Percentiles rank a stretch among this genome's conserved stretches.
These are phyloP conservation scores for Pelomyxa schiedti DNA, from an alignment of 78 protist genomes.

Conservation along the genomic window DNA sequence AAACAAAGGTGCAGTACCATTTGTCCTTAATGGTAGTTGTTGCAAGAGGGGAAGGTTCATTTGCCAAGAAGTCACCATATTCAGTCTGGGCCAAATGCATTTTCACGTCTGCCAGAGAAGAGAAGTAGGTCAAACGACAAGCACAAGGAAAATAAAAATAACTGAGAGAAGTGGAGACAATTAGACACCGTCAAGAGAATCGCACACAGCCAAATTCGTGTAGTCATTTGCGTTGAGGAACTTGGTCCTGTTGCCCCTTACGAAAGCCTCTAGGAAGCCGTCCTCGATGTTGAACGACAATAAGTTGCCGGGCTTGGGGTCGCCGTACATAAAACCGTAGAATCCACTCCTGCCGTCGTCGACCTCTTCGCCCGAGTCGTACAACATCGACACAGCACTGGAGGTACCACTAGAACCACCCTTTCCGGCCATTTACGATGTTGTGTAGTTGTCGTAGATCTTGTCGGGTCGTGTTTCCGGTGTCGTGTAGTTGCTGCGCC, in stretches of 20 bases:
- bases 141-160: background rate
- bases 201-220: slow-evolving; percentile 88
- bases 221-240: slow-evolving; percentile 75
- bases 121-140: slow-evolving; percentile 5
- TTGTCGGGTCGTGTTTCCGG: too few relatives aligned
- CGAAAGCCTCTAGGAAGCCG: slow-evolving; percentile 79
- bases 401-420: too few relatives aligned
- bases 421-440: too few relatives aligned
- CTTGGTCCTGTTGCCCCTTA: slow-evolving; percentile 62
- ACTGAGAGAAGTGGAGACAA: background rate
- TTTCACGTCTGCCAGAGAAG: slow-evolving; percentile 66
- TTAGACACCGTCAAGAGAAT: slow-evolving; percentile 74
- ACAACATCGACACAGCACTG: too few relatives aligned
- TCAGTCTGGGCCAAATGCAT: slow-evolving; percentile 78
- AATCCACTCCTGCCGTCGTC: too few relatives aligned
- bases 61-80: slow-evolving; percentile 86
- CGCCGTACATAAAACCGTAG: too few relatives aligned
- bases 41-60: slow-evolving; percentile 83
- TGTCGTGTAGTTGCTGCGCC: too few relatives aligned
- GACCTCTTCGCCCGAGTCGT: too few relatives aligned
- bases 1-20: background rate
- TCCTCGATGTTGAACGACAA: slow-evolving; percentile 71
- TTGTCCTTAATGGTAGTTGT: slow-evolving; percentile 52
- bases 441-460: too few relatives aligned
- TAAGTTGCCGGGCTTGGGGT: slow-evolving; percentile 27